phyloP scores from a whole-genome alignment of 2,329 filamentous ascomycete genomes.

The Venturia effusa region DNA sequence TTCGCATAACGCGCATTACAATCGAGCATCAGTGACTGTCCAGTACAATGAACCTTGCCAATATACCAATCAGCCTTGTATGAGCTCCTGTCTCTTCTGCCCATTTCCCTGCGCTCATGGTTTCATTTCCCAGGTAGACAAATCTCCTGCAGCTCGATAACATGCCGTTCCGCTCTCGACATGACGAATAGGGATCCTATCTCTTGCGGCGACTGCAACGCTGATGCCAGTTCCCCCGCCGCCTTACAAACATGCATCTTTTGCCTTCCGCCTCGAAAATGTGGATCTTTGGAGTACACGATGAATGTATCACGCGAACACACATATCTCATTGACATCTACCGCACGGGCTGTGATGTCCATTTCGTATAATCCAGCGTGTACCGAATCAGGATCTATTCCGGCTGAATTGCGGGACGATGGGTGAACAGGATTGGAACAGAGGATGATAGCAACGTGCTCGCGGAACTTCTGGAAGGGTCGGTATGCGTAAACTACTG shows the following conservation, averaged over 20 bases:
- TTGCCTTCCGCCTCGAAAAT: background rate
- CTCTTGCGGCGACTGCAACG: background rate
- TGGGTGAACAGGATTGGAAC: no score
- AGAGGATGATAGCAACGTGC: no score
- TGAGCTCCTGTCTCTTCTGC: background rate
- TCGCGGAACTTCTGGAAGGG: no score
- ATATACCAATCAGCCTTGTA: background rate
- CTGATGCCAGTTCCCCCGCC: background rate
- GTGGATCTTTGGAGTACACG: background rate
- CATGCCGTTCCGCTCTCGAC: background rate
- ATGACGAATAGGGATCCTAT: background rate
- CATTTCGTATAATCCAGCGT: no score
- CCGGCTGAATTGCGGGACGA: no score
- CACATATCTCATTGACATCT: conserved; percentile 23
- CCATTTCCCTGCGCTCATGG: background rate
- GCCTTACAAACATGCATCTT: background rate
- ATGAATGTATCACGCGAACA: background rate
- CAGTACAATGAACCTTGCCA: background rate
- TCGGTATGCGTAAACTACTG: no score
- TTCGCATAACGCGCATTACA: background rate
- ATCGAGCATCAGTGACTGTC: background rate
- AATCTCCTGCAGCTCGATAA: background rate
- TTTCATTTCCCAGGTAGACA: background rate
- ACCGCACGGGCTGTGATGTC: conserved; percentile 14
- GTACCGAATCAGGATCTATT: no score